These are phyloP conservation scores for Phyllachora maydis DNA, from an alignment of 2,329 filamentous ascomycete genomes.

Conservation along the genomic window DNA sequence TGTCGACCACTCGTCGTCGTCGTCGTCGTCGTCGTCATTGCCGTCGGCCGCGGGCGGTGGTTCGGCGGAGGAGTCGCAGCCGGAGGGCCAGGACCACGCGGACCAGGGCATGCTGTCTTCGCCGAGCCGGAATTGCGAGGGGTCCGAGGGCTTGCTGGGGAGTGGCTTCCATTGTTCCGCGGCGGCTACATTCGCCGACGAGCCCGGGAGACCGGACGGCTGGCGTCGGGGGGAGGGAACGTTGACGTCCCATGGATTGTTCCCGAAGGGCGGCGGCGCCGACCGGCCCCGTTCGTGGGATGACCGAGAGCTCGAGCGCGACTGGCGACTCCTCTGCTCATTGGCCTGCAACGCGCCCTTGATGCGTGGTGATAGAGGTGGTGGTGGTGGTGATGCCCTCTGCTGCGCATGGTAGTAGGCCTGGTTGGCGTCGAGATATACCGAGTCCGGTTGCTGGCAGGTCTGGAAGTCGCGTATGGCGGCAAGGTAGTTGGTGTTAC, in stretches of 20 bases:
- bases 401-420: constrained; percentile 3
- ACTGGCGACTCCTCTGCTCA: constrained; percentile 4
- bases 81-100: constrained; percentile 13
- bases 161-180: constrained; percentile 19
- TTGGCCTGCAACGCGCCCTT: constrained; percentile 2
- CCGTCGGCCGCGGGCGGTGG: constrained; percentile 9
- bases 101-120: constrained; percentile 27
- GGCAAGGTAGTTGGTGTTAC: constrained; percentile 22
- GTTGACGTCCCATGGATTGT: constrained; percentile 22
- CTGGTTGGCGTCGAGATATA: constrained; percentile 4
- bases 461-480: constrained; percentile 8
- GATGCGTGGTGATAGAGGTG: too few relatives aligned
- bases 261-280: constrained; percentile 24
- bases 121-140: constrained; percentile 19
- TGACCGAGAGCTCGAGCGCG: constrained; percentile 8
- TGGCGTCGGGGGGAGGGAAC: constrained; percentile 2
- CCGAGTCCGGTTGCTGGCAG: constrained; percentile 7
- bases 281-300: constrained; percentile 24
- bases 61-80: too few relatives aligned
- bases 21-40: constrained; percentile 7
- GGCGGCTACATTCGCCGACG: constrained; percentile 3
- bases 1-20: background rate
- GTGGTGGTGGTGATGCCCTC: constrained; percentile 2
- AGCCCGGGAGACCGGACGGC: constrained; percentile 8
- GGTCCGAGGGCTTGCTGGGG: constrained; percentile 17